Evolutionary conservation across 108 stramenopile species (phyloP).

Genomic region (Thalassiosira profunda): DNA sequence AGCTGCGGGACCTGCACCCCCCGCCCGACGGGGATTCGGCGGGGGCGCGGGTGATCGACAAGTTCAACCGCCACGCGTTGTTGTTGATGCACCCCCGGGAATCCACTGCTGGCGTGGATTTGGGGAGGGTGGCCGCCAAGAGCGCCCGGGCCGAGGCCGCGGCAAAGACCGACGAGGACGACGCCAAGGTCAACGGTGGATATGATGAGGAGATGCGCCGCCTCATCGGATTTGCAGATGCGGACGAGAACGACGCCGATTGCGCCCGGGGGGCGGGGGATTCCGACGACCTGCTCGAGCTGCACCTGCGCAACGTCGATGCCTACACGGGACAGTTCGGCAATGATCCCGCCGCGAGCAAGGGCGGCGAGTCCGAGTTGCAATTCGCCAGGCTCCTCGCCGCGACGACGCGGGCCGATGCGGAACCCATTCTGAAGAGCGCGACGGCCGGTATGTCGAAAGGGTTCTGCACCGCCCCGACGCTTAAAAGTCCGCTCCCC

Average conservation of each 20-base stretch:
- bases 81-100: constrained; percentile 89
- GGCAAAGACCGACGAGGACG: constrained; percentile 63
- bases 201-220: constrained; percentile 74
- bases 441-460: constrained; percentile 21
- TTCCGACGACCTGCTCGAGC: constrained; percentile 62
- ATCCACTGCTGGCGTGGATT: constrained; percentile 71
- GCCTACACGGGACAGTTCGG: constrained; percentile 65
- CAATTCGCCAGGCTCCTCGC: constrained; percentile 65
- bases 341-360: not conserved
- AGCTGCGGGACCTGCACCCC: constrained; percentile 73
- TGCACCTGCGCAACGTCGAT: constrained; percentile 74
- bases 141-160: constrained; percentile 50
- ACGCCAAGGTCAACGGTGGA: constrained; percentile 79
- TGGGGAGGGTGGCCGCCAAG: constrained; percentile 61
- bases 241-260: constrained; percentile 65
- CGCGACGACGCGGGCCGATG: constrained; percentile 31
- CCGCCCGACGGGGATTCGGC: constrained; percentile 57
- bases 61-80: constrained; percentile 92
- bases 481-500: constrained; percentile 60
- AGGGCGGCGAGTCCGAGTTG: constrained; percentile 38
- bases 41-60: constrained; percentile 78
- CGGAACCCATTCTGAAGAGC: constrained; percentile 27
- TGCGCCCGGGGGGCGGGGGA: constrained; percentile 75
- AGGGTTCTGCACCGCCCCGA: constrained; percentile 36
- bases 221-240: constrained; percentile 79